These are phyloP conservation scores for Yamadazyma atmosphaerica DNA, from an alignment of 1,139 yeast genomes.

Conservation along the genomic window DNA sequence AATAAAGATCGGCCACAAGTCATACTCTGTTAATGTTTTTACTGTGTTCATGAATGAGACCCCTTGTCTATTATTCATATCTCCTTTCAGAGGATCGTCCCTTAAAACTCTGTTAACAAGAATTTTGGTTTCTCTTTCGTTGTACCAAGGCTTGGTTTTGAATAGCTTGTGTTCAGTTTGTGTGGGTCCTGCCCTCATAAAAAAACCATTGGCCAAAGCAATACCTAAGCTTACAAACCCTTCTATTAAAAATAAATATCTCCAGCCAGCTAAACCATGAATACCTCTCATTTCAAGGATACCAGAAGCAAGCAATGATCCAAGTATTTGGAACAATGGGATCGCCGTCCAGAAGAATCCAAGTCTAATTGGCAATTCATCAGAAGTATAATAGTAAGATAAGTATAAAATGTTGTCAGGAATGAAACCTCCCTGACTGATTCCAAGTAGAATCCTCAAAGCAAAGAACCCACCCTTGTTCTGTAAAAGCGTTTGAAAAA, in stretches of 20 bases:
- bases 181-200: slow-evolving; percentile 34
- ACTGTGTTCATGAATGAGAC: slow-evolving; percentile 20
- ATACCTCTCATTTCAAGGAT: slow-evolving; percentile 20
- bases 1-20: slow-evolving; percentile 53
- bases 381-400: slow-evolving; percentile 23
- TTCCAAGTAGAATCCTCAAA: slow-evolving; percentile 29
- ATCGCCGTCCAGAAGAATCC: slow-evolving; percentile 24
- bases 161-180: slow-evolving; percentile 25
- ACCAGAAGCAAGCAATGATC: slow-evolving; percentile 27
- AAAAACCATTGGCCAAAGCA: slow-evolving; percentile 28
- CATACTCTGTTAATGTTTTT: slow-evolving; percentile 38
- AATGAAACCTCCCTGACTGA: slow-evolving; percentile 33
- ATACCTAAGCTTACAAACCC: slow-evolving; percentile 30
- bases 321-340: slow-evolving; percentile 22
- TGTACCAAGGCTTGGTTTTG: slow-evolving; percentile 35
- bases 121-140: slow-evolving; percentile 36
- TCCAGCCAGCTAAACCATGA: slow-evolving; percentile 30
- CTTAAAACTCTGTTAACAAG: slow-evolving; percentile 44
- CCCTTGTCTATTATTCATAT: slow-evolving; percentile 46
- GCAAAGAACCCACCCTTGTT: slow-evolving; percentile 25
- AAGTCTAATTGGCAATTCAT: slow-evolving; percentile 22
- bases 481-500: slow-evolving; percentile 26
- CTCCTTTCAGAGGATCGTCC: slow-evolving; percentile 67
- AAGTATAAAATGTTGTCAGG: slow-evolving; percentile 31
- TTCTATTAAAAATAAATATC: slow-evolving; percentile 37